Conservation (phyloP, 768 basidiomycete genomes). For the Leccinum truebloodii region DNA sequence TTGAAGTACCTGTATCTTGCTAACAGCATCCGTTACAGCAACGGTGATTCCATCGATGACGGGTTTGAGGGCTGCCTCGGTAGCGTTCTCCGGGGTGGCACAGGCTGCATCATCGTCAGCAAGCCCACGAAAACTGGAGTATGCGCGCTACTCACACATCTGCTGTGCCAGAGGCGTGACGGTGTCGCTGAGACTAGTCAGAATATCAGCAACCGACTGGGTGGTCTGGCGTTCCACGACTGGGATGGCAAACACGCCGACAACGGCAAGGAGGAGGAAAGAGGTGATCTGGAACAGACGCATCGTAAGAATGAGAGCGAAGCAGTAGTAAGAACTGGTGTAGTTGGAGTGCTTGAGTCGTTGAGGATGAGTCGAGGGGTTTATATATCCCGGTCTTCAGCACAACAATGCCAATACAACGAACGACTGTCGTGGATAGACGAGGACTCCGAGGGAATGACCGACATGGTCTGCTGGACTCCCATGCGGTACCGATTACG, state of each 20-base stretch:
- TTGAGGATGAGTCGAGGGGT: not conserved
- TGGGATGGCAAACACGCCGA: conserved; percentile 12
- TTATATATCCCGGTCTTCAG: conserved; percentile 12
- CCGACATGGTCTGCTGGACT: not conserved
- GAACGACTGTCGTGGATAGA: not conserved
- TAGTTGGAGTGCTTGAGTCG: conserved; percentile 11
- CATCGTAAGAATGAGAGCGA: conserved; percentile 4
- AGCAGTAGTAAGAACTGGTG: conserved; percentile 5
- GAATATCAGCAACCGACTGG: conserved; percentile 6
- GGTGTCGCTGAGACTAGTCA: conserved; percentile 5
- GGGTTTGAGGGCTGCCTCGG: conserved; percentile 2
- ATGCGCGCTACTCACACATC: conserved; percentile 6
- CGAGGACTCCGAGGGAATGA: conserved; percentile 7
- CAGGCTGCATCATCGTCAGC: conserved; percentile 9
- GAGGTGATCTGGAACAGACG: conserved; percentile 7
- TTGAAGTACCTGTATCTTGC: conserved; percentile 2
- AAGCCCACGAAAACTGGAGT: not conserved
- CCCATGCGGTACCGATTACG: not conserved
- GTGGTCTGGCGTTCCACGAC: conserved; percentile 7
- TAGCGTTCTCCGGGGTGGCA: conserved; percentile 14
- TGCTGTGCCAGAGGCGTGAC: conserved; percentile 11
- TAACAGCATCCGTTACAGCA: conserved; percentile 8
- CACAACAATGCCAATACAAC: not conserved
- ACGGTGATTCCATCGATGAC: conserved; percentile 11
- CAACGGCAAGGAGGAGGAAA: conserved; percentile 8